Percentiles rank a stretch among this genome's conserved stretches.
Evolutionary conservation across 2,329 filamentous ascomycete species (phyloP).

Genomic region (Fusarium buharicum): DNA sequence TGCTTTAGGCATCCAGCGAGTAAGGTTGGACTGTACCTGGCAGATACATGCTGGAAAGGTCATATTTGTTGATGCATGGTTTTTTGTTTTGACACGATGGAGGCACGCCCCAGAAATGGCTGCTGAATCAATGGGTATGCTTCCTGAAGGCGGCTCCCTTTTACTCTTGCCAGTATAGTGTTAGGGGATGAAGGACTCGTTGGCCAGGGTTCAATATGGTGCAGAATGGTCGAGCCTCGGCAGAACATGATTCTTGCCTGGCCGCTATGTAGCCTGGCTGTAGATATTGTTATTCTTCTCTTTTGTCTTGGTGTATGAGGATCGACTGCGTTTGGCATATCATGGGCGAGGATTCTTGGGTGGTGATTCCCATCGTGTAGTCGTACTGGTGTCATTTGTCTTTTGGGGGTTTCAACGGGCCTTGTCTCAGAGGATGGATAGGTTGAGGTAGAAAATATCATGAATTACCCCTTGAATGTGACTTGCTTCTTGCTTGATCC

Average conservation of each 20-base stretch:
- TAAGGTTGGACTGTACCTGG: conserved; percentile 9
- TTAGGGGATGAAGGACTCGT: not conserved
- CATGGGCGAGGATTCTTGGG: conserved; percentile 35
- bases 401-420: conserved; percentile 15
- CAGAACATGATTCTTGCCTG: conserved; percentile 11
- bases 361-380: conserved; percentile 39
- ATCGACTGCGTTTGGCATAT: conserved; percentile 41
- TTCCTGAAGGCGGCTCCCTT: conserved; percentile 12
- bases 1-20: conserved; percentile 1
- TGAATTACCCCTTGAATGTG: conserved; percentile 16
- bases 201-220: conserved; percentile 8
- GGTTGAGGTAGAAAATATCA: conserved; percentile 29
- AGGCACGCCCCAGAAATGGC: conserved; percentile 16
- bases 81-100: conserved; percentile 22
- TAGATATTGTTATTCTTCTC: conserved; percentile 41
- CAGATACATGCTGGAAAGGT: conserved; percentile 33
- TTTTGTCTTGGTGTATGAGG: conserved; percentile 43
- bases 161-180: conserved; percentile 18
- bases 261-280: conserved; percentile 36
- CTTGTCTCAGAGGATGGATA: conserved; percentile 17
- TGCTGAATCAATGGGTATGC: conserved; percentile 14
- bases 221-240: conserved; percentile 6
- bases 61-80: conserved; percentile 23
- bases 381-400: conserved; percentile 34
- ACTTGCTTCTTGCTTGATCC: not conserved